Evolutionary conservation across 305 asterid species (phyloP).

Genomic region (Fraxinus dipetala): DNA sequence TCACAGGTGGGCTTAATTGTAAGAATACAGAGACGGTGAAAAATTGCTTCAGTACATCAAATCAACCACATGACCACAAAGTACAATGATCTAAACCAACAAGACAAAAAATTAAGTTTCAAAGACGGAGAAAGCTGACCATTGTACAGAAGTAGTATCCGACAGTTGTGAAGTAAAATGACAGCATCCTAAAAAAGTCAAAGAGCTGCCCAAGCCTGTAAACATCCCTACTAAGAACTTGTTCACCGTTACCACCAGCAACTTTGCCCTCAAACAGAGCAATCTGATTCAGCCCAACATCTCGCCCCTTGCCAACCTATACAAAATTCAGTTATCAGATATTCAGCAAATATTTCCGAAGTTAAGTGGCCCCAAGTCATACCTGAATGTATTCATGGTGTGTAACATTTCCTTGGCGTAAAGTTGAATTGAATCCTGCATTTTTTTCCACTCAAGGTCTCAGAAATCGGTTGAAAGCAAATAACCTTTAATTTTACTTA

Average conservation of each 20-base stretch:
- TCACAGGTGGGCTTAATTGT: constrained; percentile 17
- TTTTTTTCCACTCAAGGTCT: constrained; percentile 22
- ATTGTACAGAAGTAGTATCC: constrained; percentile 91
- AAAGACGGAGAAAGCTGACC: constrained; percentile 44
- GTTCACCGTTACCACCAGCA: constrained; percentile 97
- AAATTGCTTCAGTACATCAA: constrained; percentile 15
- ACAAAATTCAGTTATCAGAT: constrained; percentile 28
- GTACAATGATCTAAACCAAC: constrained; percentile 3
- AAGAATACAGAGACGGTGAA: constrained; percentile 12
- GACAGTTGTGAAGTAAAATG: constrained; percentile 94
- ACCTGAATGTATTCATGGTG: constrained; percentile 99
- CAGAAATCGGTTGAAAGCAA: constrained; percentile 10
- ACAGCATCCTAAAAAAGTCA: constrained; percentile 90
- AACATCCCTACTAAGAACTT: constrained; percentile 88
- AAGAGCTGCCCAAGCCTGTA: constrained; percentile 94
- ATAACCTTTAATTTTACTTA: constrained; percentile 8
- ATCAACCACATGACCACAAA: background rate
- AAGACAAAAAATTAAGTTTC: constrained; percentile 19
- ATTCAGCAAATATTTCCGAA: constrained; percentile 17
- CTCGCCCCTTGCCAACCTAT: constrained; percentile 90
- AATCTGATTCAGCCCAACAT: constrained; percentile 91
- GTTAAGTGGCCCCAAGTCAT: constrained; percentile 21
- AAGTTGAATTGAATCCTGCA: constrained; percentile 94
- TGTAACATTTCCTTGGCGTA: constrained; percentile 95
- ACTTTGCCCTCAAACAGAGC: constrained; percentile 95